Percentiles rank a stretch among this genome's conserved stretches.
Conservation (phyloP, 73 alveolate species). For the Diophrys appendiculata region DNA sequence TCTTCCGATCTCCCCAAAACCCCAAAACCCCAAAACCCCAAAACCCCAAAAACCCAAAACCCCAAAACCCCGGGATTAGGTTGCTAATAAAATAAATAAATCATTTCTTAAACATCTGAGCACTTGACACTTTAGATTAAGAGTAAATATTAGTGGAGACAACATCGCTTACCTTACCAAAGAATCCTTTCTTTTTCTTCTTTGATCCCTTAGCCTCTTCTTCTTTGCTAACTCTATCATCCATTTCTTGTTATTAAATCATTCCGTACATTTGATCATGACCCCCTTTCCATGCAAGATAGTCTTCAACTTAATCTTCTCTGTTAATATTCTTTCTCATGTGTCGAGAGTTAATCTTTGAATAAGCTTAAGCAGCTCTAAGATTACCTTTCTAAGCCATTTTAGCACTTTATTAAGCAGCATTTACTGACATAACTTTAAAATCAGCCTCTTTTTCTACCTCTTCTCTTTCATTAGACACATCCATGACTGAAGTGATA, state of each 20-base stretch:
- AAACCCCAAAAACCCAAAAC: background rate
- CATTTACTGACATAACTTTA: slow-evolving; percentile 78
- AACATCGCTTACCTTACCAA: slow-evolving; percentile 1
- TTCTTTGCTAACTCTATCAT: background rate
- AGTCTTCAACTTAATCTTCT: slow-evolving; percentile 16
- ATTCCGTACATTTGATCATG: slow-evolving; percentile 23
- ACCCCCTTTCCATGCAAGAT: background rate
- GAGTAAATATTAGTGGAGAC: background rate
- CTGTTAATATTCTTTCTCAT: slow-evolving; percentile 14
- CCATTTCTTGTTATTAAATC: slow-evolving; percentile 8
- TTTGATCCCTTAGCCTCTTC: background rate
- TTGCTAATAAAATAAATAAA: no score
- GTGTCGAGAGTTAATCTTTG: slow-evolving; percentile 46
- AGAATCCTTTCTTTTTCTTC: slow-evolving; percentile 5
- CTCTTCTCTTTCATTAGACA: slow-evolving; percentile 81
- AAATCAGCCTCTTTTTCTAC: slow-evolving; percentile 75
- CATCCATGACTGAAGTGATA: slow-evolving; percentile 69
- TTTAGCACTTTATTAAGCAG: slow-evolving; percentile 84
- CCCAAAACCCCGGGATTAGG: slow-evolving; percentile 2
- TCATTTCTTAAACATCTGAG: no score
- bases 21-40: slow-evolving; percentile 28
- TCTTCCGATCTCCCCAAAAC: slow-evolving; percentile 13
- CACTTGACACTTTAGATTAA: background rate
- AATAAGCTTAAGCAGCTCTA: slow-evolving; percentile 72
- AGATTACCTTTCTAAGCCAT: slow-evolving; percentile 77